Evolutionary conservation across 371 early-diverging fungal species (phyloP).

Genomic region (Rhizomucor miehei): DNA sequence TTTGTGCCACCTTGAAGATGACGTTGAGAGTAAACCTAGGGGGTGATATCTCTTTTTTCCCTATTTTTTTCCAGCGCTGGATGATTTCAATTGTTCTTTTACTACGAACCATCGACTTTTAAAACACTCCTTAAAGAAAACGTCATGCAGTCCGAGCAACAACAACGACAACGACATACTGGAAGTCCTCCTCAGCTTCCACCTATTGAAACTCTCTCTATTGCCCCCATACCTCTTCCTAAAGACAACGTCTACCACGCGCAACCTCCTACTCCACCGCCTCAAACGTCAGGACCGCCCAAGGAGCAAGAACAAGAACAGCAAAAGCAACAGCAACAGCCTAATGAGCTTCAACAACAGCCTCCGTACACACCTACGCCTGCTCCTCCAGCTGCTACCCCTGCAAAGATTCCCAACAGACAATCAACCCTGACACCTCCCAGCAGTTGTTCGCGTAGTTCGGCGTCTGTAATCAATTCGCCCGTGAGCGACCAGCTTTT

Average conservation of each 20-base stretch:
- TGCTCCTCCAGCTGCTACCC: neutral
- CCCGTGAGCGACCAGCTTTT: conserved; percentile 38
- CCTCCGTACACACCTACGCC: neutral
- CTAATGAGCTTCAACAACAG: neutral
- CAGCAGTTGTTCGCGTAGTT: conserved; percentile 14
- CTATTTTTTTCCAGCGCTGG: too few relatives aligned
- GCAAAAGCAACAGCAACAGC: neutral
- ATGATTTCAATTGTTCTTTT: too few relatives aligned
- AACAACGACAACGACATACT: too few relatives aligned
- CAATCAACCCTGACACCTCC: conserved; percentile 18
- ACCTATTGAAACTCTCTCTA: neutral
- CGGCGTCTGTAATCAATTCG: conserved; percentile 14
- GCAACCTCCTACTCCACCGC: neutral
- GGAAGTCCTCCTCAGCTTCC: too few relatives aligned
- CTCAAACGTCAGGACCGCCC: neutral
- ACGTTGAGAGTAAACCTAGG: too few relatives aligned
- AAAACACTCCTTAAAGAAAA: too few relatives aligned
- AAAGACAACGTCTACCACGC: neutral
- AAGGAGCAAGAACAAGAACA: neutral
- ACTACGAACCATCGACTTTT: too few relatives aligned
- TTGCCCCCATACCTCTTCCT: neutral
- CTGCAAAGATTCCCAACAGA: neutral
- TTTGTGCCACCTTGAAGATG: too few relatives aligned
- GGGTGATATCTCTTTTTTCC: too few relatives aligned
- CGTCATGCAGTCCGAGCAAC: too few relatives aligned